Evolutionary conservation across 352 stramenopile genomes (phyloP), one percentile per base, ranked within the genome.

Genomic region (Elongisporangium prolatum): DNA sequence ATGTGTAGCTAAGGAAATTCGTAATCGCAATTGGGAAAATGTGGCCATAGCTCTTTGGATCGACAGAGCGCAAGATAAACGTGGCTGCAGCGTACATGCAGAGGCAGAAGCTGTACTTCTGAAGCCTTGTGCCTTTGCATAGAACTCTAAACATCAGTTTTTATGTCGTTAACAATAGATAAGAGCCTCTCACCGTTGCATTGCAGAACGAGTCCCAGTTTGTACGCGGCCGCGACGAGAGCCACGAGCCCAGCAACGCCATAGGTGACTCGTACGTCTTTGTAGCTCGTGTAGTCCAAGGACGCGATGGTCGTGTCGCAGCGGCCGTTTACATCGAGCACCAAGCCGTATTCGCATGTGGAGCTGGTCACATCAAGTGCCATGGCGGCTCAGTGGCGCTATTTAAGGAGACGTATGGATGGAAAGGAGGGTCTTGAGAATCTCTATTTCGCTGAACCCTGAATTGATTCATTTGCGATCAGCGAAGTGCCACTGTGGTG

Each of bases 291-390:
- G 25, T 56, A 34, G 21, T 73, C 60, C 47, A 72, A 74, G 49
- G 61, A 71, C 1, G 68, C 65, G 37, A 79, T 28, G 17, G 68
- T 72, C 20, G 59, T 61, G 13, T 59, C 51, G 24, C 71, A 79
- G 28, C 61, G 59, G 37, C 63, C 56, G 34, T 63, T 52, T 3
- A 21, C 52, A 1, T 69, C 80, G 2, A 68, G 67, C 9, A 65
- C 68, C 48, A 75, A 57, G 1, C 68, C 67, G 44, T 72, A 89
- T 22, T 70, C 57, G 63, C 80, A 89, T 4, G 80, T 88, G 22
- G 64, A 40, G 48, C 70, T 64, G 0, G 69, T 84, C 54, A 88
- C 67, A 54, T 70, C 72, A 9, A 40, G 28, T 40, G 28, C 14
- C 28, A 40, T 40, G 28, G 28, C 28, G 9, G 8, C 28, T 8